Percentiles rank a stretch among this genome's conserved stretches.
Evolutionary conservation across 2,329 filamentous ascomycete genomes (phyloP).

Genomic region (Mycogone perniciosa): DNA sequence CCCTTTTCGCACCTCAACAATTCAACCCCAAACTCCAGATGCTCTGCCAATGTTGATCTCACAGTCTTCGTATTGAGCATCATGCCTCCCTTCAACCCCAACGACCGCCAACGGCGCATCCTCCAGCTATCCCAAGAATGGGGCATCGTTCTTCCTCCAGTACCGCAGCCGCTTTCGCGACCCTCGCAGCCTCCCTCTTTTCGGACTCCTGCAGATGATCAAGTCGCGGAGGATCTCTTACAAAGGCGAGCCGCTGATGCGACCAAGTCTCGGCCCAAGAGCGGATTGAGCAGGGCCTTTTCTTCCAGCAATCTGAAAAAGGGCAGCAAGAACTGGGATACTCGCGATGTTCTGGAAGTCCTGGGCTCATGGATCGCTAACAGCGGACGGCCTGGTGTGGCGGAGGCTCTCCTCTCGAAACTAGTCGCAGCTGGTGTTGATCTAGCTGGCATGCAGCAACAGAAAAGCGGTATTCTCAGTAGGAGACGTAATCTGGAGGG

Average conservation of each 20-base stretch:
- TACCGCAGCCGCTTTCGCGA: conserved; percentile 34
- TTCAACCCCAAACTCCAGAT: too few species aligned
- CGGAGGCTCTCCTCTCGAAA: conserved; percentile 48
- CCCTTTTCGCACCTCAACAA: too few species aligned
- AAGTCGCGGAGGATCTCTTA: conserved; percentile 48
- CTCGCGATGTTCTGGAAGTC: conserved; percentile 46
- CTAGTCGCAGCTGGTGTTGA: conserved; percentile 45
- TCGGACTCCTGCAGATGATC: conserved; percentile 43
- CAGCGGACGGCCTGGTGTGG: conserved; percentile 46
- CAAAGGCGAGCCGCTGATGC: conserved; percentile 36
- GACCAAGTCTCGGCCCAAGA: conserved; percentile 32
- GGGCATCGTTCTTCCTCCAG: conserved; percentile 37
- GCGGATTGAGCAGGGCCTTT: conserved; percentile 33
- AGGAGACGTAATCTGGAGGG: conserved; percentile 45
- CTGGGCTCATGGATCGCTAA: conserved; percentile 44
- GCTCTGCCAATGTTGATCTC: not conserved
- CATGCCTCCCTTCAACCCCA: conserved; percentile 27
- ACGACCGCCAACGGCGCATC: conserved; percentile 42
- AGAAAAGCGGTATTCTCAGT: conserved; percentile 41
- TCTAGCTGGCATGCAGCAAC: conserved; percentile 42
- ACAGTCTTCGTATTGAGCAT: not conserved
- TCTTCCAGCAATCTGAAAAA: conserved; percentile 35
- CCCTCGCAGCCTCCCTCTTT: conserved; percentile 38
- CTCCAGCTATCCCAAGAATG: conserved; percentile 45
- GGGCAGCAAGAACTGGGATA: conserved; percentile 43